Base-by-base conservation (phyloP, 1,284 basidiomycete species). In the Hemileia vastatrix region DNA sequence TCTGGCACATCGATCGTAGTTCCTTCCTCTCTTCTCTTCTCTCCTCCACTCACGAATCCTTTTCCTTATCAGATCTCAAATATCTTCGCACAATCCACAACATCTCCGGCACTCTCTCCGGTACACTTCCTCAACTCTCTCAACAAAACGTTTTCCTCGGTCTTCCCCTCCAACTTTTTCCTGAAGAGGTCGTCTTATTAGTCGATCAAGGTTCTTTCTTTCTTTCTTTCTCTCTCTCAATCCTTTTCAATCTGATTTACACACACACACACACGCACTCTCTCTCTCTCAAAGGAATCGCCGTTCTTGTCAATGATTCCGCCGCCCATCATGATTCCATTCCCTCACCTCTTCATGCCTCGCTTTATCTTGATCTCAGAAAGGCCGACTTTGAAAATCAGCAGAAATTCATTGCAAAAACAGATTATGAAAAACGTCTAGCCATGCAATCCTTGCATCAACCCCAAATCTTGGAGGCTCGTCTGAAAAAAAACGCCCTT, bases 91-190 rank as follows among this genome's bases (percentile, higher is more conserved):
- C 86, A 36, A 77, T 84, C 66, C 84, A 95, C 75, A 85, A 82
- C 65, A 82, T 97, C 52, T 90, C 87, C 68, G 93, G 94, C 40
- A 80, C 91, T 54, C 78, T 96, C 47, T 83, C 83, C 0, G 95
- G 95, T 0, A 97, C 95, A 0, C 81, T 99, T 19, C 93, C 95
- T 1, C 88, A 93, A 72, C 82, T 97, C 0, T 86, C 90, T 3
- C 94, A 97, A 73, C 95, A 99, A 77, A 99, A 99, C 77, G 84
- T 90, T 1, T 98, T 98, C 74, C 80, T 98, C 15, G 95, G 95
- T 11, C 77, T 91, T 15, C 95, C 95, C 1, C 79, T 96, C 1
- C 80, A 90, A 18, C 79, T 98, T 1, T 83, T 92, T 76, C 87
- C 89, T 0, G 95, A 99, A 75, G 95, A 98, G 75, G 90, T 88